Percentiles rank a stretch among this genome's conserved stretches.
Evolutionary conservation across 805 yeast species (phyloP).

Genomic region (Schizosaccharomyces osmophilus): DNA sequence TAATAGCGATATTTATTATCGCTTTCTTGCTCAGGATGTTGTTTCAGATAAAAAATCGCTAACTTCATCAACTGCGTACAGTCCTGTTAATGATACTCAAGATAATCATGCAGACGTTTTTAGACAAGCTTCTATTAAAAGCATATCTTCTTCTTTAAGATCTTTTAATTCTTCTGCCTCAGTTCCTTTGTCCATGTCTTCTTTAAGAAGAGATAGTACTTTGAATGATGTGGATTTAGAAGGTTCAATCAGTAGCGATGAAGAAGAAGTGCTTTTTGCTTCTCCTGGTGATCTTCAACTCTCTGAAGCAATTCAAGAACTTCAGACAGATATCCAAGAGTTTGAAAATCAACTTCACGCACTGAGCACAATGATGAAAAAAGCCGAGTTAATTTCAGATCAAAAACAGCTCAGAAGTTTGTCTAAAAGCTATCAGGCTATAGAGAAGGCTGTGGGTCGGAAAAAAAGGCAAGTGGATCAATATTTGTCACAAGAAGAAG

Average conservation of each 20-base stretch:
- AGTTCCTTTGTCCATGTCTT: neutral
- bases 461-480: slow-evolving; percentile 61
- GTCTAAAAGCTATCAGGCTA: slow-evolving; percentile 17
- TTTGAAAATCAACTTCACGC: slow-evolving; percentile 39
- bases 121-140: neutral
- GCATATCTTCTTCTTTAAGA: neutral
- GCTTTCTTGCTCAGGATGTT: slow-evolving; percentile 1
- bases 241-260: neutral
- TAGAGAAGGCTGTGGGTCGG: slow-evolving; percentile 45
- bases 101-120: too few relatives aligned
- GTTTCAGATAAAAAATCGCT: neutral
- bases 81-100: too few relatives aligned
- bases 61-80: too few relatives aligned
- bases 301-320: slow-evolving; percentile 6
- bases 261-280: neutral
- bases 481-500: slow-evolving; percentile 58
- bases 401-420: slow-evolving; percentile 42
- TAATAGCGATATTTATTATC: neutral
- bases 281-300: slow-evolving; percentile 39
- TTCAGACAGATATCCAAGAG: slow-evolving; percentile 37
- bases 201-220: neutral
- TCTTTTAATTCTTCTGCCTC: neutral
- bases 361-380: slow-evolving; percentile 39
- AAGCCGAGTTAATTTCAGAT: slow-evolving; percentile 70
- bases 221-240: neutral